Percentiles rank a stretch among this genome's conserved stretches.
Conservation (phyloP, 2,329 filamentous ascomycete genomes). For the Lithohypha guttulata region DNA sequence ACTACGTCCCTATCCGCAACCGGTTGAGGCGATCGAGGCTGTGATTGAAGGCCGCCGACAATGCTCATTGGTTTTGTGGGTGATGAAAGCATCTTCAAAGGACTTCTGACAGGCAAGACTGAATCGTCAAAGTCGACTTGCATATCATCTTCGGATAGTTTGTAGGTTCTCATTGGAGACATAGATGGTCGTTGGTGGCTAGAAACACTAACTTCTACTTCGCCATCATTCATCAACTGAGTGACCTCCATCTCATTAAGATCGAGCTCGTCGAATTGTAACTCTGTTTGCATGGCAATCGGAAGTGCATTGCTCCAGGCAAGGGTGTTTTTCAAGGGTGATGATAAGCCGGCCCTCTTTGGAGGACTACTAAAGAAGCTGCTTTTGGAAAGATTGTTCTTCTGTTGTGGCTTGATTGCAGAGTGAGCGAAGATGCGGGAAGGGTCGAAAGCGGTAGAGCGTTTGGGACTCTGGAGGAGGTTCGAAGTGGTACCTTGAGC, state of each 20-base stretch:
- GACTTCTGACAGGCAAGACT: slow-evolving; percentile 18
- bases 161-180: slow-evolving; percentile 19
- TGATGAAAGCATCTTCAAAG: slow-evolving; percentile 10
- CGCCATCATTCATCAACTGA: slow-evolving; percentile 3
- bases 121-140: slow-evolving; percentile 22
- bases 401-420: slow-evolving; percentile 23
- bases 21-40: slow-evolving; percentile 10
- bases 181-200: slow-evolving; percentile 20
- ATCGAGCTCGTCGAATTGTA: slow-evolving; percentile 7
- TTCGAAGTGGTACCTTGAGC: slow-evolving; percentile 25
- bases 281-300: too few relatives aligned
- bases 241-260: slow-evolving; percentile 9
- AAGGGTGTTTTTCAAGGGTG: slow-evolving; percentile 29
- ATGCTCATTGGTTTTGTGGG: too few relatives aligned
- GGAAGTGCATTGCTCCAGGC: too few relatives aligned
- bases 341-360: slow-evolving; percentile 27
- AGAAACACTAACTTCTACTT: slow-evolving; percentile 16
- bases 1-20: slow-evolving; percentile 8
- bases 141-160: slow-evolving; percentile 18
- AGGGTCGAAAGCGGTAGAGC: slow-evolving; percentile 26
- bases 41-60: too few relatives aligned
- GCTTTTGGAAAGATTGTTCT: slow-evolving; percentile 27
- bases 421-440: slow-evolving; percentile 27
- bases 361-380: slow-evolving; percentile 33
- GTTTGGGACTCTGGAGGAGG: slow-evolving; percentile 35